Percentiles rank a stretch among this genome's conserved stretches.
These are phyloP conservation scores for Penicillium bovifimosum DNA, from an alignment of 495 filamentous ascomycete genomes.

Conservation along the genomic window DNA sequence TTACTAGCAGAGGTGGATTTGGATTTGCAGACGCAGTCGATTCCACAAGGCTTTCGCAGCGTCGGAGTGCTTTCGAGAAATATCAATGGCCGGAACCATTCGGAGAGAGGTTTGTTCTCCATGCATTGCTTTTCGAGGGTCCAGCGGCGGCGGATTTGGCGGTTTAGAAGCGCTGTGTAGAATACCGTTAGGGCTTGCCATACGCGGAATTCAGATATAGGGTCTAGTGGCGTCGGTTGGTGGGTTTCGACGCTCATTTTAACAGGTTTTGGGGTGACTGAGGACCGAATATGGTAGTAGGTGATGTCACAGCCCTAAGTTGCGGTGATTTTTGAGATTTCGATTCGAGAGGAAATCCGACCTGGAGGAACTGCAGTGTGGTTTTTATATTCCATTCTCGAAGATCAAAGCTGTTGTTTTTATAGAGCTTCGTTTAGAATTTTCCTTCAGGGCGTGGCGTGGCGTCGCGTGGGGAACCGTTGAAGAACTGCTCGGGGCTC, in stretches of 20 bases:
- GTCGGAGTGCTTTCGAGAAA: conserved; percentile 19
- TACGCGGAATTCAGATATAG: conserved; percentile 23
- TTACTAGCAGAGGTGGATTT: too few relatives aligned
- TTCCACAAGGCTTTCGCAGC: conserved; percentile 11
- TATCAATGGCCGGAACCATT: conserved; percentile 18
- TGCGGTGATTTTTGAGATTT: neutral
- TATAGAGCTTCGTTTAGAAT: too few relatives aligned
- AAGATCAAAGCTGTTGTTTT: too few relatives aligned
- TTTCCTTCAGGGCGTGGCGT: too few relatives aligned
- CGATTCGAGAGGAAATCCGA: too few relatives aligned
- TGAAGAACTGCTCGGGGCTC: too few relatives aligned
- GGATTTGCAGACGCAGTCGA: too few relatives aligned
- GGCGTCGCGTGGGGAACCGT: too few relatives aligned
- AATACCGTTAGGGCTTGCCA: conserved; percentile 19
- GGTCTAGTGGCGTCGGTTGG: conserved; percentile 9
- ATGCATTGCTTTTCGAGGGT: conserved; percentile 22
- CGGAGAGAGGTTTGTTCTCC: conserved; percentile 7
- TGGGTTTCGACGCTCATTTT: neutral
- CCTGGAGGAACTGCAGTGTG: too few relatives aligned
- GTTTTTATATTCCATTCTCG: too few relatives aligned
- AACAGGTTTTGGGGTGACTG: neutral
- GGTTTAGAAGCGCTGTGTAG: conserved; percentile 25
- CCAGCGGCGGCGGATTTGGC: conserved; percentile 23
- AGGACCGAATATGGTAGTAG: too few relatives aligned
- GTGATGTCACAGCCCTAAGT: too few relatives aligned